Conservation (phyloP, 306 rosid genomes). For the Trifolium dubium region DNA sequence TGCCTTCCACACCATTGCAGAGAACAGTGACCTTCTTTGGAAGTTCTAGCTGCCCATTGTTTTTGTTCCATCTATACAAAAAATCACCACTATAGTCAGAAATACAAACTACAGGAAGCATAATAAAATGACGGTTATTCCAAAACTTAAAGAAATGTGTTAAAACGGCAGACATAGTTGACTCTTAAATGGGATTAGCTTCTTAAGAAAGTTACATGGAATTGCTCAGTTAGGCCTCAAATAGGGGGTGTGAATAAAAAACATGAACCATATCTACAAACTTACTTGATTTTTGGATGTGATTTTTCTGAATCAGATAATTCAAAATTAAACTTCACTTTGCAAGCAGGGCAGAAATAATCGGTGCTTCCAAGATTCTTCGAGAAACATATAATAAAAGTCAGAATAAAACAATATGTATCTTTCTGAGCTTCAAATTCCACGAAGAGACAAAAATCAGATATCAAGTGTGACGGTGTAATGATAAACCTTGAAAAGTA, state of each 20-base stretch:
- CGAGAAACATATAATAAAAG: slow-evolving; percentile 37
- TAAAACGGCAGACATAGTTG: slow-evolving; percentile 10
- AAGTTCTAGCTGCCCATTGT: slow-evolving; percentile 59
- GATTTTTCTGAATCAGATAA: slow-evolving; percentile 84
- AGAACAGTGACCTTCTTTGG: slow-evolving; percentile 88
- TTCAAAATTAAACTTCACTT: slow-evolving; percentile 87
- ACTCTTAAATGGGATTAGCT: slow-evolving; percentile 2
- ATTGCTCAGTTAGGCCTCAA: slow-evolving; percentile 6
- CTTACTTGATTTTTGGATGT: slow-evolving; percentile 73
- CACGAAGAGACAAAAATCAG: slow-evolving; percentile 21
- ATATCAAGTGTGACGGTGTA: slow-evolving; percentile 19
- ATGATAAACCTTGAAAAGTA: slow-evolving; percentile 72
- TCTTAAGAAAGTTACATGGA: slow-evolving; percentile 9
- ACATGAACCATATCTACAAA: neutral
- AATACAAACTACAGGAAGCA: slow-evolving; percentile 18
- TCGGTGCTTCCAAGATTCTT: slow-evolving; percentile 91
- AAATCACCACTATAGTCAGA: slow-evolving; percentile 45
- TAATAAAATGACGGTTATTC: slow-evolving; percentile 2
- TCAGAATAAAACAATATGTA: slow-evolving; percentile 47
- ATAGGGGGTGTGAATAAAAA: neutral
- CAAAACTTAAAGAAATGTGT: slow-evolving; percentile 1
- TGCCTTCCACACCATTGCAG: slow-evolving; percentile 93
- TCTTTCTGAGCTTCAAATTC: slow-evolving; percentile 28
- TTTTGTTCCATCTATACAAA: slow-evolving; percentile 64
- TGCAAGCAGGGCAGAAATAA: slow-evolving; percentile 94